These are phyloP conservation scores for Pseudocercospora cruenta DNA, from an alignment of 2,329 filamentous ascomycete genomes.

Conservation along the genomic window DNA sequence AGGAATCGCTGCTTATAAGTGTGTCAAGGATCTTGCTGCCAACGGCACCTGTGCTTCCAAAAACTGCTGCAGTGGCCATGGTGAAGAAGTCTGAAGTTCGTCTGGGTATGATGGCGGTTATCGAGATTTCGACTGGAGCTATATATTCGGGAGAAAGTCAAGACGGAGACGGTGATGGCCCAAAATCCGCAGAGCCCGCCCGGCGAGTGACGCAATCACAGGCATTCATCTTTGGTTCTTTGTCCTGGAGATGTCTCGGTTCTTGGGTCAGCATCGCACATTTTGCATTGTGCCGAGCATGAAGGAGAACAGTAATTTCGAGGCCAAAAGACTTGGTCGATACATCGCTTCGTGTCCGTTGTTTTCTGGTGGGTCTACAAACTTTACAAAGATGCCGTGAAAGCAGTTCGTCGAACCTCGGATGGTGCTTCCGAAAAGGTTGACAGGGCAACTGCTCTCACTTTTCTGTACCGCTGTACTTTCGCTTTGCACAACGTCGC, in stretches of 20 bases:
- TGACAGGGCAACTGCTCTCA: background rate
- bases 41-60: conserved; percentile 29
- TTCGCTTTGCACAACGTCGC: too few species aligned
- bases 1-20: conserved; percentile 13
- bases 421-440: background rate
- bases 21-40: conserved; percentile 26
- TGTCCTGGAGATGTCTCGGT: background rate
- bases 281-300: background rate
- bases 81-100: background rate
- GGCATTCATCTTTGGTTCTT: too few species aligned
- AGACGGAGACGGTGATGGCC: background rate
- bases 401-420: background rate
- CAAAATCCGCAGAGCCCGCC: background rate
- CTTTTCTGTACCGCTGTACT: too few species aligned
- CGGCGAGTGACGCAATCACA: background rate
- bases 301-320: background rate
- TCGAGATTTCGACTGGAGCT: background rate
- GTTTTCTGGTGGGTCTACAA: background rate
- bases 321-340: background rate
- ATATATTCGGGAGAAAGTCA: background rate
- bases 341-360: background rate
- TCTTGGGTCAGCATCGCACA: background rate
- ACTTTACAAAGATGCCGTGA: background rate
- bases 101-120: too few species aligned
- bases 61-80: conserved; percentile 26